A percentile compares a stretch with the other conserved stretches of the same genome.
Evolutionary conservation across 2,329 filamentous ascomycete genomes (phyloP).

Genomic region (Aureobasidium zeae): DNA sequence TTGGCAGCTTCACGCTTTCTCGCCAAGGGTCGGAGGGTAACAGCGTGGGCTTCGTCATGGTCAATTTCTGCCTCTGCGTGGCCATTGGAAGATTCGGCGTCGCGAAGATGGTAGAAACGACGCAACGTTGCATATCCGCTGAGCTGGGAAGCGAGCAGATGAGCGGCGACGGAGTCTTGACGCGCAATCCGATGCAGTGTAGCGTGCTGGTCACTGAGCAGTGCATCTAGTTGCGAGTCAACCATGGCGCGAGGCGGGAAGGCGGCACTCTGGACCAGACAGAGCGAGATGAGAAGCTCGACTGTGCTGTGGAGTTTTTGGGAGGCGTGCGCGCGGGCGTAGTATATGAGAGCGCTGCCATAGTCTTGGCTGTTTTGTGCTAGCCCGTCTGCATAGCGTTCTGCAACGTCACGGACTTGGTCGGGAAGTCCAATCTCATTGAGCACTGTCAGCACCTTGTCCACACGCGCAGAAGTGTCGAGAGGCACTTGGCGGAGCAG

Average conservation of each 20-base stretch:
- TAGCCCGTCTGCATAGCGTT: conserved; percentile 77
- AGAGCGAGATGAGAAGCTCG: conserved; percentile 78
- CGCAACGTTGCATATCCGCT: conserved; percentile 88
- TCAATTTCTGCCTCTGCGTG: conserved; percentile 7
- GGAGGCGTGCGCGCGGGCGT: conserved; percentile 70
- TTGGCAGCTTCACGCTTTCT: conserved; percentile 61
- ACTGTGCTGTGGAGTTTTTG: conserved; percentile 77
- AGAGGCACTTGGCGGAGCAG: conserved; percentile 66
- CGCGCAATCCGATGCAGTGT: conserved; percentile 63
- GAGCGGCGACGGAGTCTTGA: conserved; percentile 70
- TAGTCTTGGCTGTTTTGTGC: conserved; percentile 65
- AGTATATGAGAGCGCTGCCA: conserved; percentile 82
- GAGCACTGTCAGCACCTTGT: conserved; percentile 72
- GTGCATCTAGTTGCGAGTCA: conserved; percentile 58
- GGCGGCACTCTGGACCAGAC: conserved; percentile 71
- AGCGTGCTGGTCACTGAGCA: conserved; percentile 63
- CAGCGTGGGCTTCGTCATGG: conserved; percentile 18
- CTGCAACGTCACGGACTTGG: conserved; percentile 71
- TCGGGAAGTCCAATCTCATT: conserved; percentile 67
- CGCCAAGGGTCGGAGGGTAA: conserved; percentile 42
- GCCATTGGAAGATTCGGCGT: conserved; percentile 44
- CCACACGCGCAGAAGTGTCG: conserved; percentile 60
- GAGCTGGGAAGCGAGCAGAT: conserved; percentile 73
- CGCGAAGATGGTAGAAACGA: conserved; percentile 81
- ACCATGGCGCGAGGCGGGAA: conserved; percentile 65